Base-by-base conservation (phyloP, 2,329 filamentous ascomycete genomes). In the Exophiala sideris region DNA sequence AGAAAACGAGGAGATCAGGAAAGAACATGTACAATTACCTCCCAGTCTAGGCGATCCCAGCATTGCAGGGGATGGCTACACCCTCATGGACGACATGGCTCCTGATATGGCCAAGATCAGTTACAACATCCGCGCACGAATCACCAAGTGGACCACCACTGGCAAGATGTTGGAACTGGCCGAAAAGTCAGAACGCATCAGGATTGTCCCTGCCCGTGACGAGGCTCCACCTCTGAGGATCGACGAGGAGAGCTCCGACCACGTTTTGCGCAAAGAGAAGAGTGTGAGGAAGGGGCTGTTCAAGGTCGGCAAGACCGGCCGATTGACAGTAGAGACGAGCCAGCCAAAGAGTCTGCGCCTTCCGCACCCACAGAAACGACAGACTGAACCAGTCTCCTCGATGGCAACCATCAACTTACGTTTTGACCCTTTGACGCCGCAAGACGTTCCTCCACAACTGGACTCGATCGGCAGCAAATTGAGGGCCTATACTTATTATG, bases 61-160 rank as follows among this genome's bases (percentile, higher is more conserved):
- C 62, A 67, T 79, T n/a, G 72, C 75, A 42, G 74, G 74, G 20
- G 73, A 76, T 57, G 78, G 78, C 8, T 73, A 72, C 34, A 69
- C 69, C 2, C 66, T 81, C 14, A 71, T 82, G 38, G 82, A 87
- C 63, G 84, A 87, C 61, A 71, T 86, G 65, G 73, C 80, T 2
- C 84, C 84, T 0, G 76, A 82, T 7, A 86, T 86, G 83, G 73
- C 76, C 33, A 80, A 76, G 64, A 79, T 87, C 42, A 71, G 72
- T 2, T 87, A 87, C 62, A 73, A 72, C 1, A 72, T 87, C 52
- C 73, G 76, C 33, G 76, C 75, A 9, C 73, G 73, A 33, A 65
- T 83, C 16, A 64, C 71, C 8, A 76, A 72, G 50, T 64, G 68
- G 39, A 67, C 73, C 32, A 58, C 70, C 48, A 71, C 74, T n/a